Evolutionary conservation across 1,284 basidiomycete genomes (phyloP), one percentile per base, ranked within the genome.

Genomic region (Apiotrichum laibachii): DNA sequence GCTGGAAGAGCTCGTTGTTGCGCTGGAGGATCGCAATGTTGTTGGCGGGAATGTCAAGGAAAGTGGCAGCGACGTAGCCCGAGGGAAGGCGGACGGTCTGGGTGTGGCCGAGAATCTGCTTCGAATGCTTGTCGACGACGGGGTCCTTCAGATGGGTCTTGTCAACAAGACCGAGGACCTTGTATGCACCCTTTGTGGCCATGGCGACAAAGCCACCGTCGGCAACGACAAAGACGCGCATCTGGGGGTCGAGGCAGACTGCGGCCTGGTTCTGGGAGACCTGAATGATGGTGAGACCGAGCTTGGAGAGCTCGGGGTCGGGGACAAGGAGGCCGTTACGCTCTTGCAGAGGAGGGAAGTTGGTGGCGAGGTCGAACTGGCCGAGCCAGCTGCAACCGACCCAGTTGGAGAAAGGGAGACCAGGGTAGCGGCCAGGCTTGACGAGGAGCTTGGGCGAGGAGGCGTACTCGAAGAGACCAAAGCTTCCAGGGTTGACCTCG

Each of bases 181-280:
- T 50, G 50, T 62, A 62, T 1, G 60, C 57, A 18, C 60, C 60
- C 21, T 26, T 49, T 1, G 60, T 62, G 47, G 60, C 60, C 56
- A 62, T 59, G 19, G 60, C 60, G 47, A 62, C 57, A 34, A 62
- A 62, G 5, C 60, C 60, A 31, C 57, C 53, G 39, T 62, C 57
- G 10, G 53, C 13, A 26, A 62, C 57, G 37, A 62, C 60, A 31
- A 62, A 62, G 10, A 62, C 60, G 21, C 57, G 56, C 50, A 50
- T 58, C 42, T 59, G 56, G 11, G 60, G 60, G 48, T 62, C 60
- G 49, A 62, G 50, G 39, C 60, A 62, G 2, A 62, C 60, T 2
- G 60, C 60, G 0, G 60, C 60, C 54, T 62, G 60, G 50, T 62
- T 62, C 50, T 62, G 60, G 39, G 60, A 52, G 12, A 62, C 60